A percentile compares a stretch with the other conserved stretches of the same genome.
Evolutionary conservation across 495 filamentous ascomycete genomes (phyloP).

Genomic region (Aspergillus bertholletiae): DNA sequence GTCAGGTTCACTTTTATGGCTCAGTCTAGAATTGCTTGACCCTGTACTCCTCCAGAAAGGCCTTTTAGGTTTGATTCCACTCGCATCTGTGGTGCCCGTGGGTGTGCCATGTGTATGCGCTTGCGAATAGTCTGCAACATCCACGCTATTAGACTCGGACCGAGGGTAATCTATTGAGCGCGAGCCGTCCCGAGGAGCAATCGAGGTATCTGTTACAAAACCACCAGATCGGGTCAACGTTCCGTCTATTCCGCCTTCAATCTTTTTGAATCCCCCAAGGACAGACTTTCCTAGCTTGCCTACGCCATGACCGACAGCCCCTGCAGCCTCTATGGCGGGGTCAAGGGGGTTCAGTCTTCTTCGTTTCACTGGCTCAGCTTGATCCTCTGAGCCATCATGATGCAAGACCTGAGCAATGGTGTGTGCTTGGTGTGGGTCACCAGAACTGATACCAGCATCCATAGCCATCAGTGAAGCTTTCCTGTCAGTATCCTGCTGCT

Average conservation of each 20-base stretch:
- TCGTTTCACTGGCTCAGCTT: slow-evolving; percentile 23
- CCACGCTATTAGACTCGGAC: background rate
- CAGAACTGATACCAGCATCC: slow-evolving; percentile 72
- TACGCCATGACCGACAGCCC: slow-evolving; percentile 59
- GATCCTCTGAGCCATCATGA: slow-evolving; percentile 12
- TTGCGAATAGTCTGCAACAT: background rate
- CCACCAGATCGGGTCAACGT: slow-evolving; percentile 55
- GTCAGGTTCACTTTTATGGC: slow-evolving; percentile 25
- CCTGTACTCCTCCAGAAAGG: slow-evolving; percentile 43
- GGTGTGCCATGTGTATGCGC: background rate
- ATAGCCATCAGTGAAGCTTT: slow-evolving; percentile 60
- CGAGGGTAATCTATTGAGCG: background rate
- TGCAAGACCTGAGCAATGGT: slow-evolving; percentile 64
- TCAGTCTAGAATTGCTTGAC: slow-evolving; percentile 30
- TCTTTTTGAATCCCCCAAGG: slow-evolving; percentile 46
- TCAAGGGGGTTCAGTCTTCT: slow-evolving; percentile 26
- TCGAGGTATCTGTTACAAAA: slow-evolving; percentile 26
- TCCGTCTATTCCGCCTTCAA: slow-evolving; percentile 37
- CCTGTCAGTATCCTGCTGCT: slow-evolving; percentile 43
- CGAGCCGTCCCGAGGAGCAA: background rate
- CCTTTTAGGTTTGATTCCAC: slow-evolving; percentile 26
- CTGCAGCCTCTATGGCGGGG: slow-evolving; percentile 40
- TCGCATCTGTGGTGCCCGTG: slow-evolving; percentile 2
- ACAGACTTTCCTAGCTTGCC: slow-evolving; percentile 55
- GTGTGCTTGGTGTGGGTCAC: slow-evolving; percentile 77